Percentiles rank a stretch among this genome's conserved stretches.
phyloP scores from a whole-genome alignment of 169 alveolate species.

The Miamiensis avidus region DNA sequence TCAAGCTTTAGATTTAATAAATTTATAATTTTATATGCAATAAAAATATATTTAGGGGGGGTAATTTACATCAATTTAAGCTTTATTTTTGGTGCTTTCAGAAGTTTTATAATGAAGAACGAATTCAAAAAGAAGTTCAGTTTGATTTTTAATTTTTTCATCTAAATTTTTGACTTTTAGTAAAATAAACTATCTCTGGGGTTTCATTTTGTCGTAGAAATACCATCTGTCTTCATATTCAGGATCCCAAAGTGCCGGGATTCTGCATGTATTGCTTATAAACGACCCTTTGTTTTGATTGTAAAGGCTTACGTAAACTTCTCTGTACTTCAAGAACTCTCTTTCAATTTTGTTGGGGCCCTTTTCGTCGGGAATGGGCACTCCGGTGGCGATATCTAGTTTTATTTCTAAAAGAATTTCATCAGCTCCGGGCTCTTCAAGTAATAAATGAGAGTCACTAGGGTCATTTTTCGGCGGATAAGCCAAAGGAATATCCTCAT shows the following conservation, averaged over 20 bases:
- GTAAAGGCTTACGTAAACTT: slow-evolving; percentile 3
- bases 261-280: slow-evolving; percentile 20
- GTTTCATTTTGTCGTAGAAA: too few relatives aligned
- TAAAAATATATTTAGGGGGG: too few relatives aligned
- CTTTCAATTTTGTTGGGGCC: neutral
- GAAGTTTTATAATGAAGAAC: neutral
- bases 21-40: too few relatives aligned
- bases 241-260: slow-evolving; percentile 9
- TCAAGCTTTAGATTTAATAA: neutral
- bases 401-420: neutral
- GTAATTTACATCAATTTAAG: neutral
- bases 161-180: neutral
- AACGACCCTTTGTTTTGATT: neutral
- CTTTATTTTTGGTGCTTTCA: neutral
- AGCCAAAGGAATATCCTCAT: slow-evolving; percentile 1
- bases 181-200: neutral
- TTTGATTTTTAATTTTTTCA: neutral
- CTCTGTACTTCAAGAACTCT: neutral
- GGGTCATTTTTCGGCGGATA: neutral
- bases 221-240: slow-evolving; percentile 31
- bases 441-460: neutral
- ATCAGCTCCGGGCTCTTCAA: neutral
- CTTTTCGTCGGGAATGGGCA: slow-evolving; percentile 21
- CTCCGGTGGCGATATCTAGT: slow-evolving; percentile 22
- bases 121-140: neutral